Evolutionary conservation across 164 flowering plant genomes (phyloP).

Genomic region (Aristolochia californica): DNA sequence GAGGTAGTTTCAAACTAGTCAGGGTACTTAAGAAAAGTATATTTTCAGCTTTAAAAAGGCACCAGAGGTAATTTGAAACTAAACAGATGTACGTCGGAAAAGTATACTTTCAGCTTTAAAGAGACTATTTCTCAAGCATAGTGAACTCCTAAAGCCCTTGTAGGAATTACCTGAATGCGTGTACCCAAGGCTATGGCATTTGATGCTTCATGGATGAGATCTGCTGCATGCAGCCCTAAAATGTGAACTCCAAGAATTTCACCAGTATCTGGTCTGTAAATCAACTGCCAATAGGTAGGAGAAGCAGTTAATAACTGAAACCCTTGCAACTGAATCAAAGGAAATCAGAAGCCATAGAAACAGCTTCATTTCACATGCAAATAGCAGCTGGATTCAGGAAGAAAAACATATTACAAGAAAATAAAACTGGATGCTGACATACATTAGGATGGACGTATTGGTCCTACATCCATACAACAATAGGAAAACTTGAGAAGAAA

Average conservation of each 20-base stretch:
- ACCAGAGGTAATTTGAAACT: too few species aligned
- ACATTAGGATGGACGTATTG: too few species aligned
- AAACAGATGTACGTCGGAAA: too few species aligned
- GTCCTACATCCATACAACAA: too few species aligned
- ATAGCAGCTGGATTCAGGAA: not conserved
- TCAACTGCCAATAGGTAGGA: constrained; percentile 37
- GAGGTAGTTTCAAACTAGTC: not conserved
- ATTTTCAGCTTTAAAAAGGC: too few species aligned
- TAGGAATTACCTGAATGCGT: constrained; percentile 56
- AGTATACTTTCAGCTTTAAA: too few species aligned
- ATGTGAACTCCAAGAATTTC: constrained; percentile 98
- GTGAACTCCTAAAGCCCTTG: not conserved
- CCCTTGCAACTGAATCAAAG: too few species aligned
- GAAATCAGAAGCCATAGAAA: too few species aligned
- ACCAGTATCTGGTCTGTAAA: constrained; percentile 95
- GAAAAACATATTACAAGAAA: too few species aligned
- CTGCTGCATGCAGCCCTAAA: constrained; percentile 97
- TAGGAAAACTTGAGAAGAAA: too few species aligned
- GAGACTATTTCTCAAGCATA: not conserved
- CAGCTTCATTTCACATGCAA: too few species aligned
- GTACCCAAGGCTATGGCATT: constrained; percentile 95
- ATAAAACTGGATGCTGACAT: too few species aligned
- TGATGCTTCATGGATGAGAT: constrained; percentile 98
- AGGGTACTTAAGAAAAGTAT: not conserved
- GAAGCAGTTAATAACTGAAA: not conserved